Conservation (phyloP, 176 grass and related monocot genomes). For the Luzula sylvatica region DNA sequence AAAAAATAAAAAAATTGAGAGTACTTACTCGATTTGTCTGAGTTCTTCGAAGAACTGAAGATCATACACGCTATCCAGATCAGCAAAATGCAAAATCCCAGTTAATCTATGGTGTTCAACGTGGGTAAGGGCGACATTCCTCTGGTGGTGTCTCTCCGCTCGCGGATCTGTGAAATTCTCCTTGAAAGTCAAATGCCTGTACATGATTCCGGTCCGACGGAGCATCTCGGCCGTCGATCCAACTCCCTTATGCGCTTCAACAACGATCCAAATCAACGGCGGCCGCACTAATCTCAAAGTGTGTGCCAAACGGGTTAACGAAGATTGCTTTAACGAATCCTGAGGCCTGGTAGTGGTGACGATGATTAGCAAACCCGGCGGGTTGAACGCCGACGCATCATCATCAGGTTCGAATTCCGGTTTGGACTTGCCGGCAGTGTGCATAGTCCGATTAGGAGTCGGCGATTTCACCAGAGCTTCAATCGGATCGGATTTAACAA, state of each 20-base stretch:
- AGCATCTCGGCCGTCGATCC: slow-evolving; percentile 54
- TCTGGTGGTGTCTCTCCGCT: slow-evolving; percentile 70
- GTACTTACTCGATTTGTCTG: slow-evolving; percentile 68
- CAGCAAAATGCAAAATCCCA: slow-evolving; percentile 75
- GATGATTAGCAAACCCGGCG: slow-evolving; percentile 46
- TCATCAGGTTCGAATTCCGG: not conserved
- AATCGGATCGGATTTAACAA: slow-evolving; percentile 13
- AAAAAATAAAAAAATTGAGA: not conserved
- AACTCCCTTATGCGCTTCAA: slow-evolving; percentile 47
- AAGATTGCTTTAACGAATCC: slow-evolving; percentile 22
- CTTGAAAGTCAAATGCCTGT: slow-evolving; percentile 76
- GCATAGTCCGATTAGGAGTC: slow-evolving; percentile 1
- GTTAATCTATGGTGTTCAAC: slow-evolving; percentile 78
- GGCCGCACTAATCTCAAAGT: slow-evolving; percentile 56
- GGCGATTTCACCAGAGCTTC: slow-evolving; percentile 1
- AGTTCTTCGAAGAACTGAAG: slow-evolving; percentile 78
- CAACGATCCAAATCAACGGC: slow-evolving; percentile 82
- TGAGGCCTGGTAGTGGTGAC: slow-evolving; percentile 66
- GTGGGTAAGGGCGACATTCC: slow-evolving; percentile 73
- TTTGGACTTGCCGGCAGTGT: not conserved
- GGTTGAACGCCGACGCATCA: slow-evolving; percentile 17
- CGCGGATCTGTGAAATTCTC: slow-evolving; percentile 72
- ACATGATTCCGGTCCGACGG: slow-evolving; percentile 75
- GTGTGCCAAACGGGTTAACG: slow-evolving; percentile 57
- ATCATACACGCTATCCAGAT: slow-evolving; percentile 51